Evolutionary conservation across 768 basidiomycete genomes (phyloP).

Genomic region (Dioszegia hungarica): DNA sequence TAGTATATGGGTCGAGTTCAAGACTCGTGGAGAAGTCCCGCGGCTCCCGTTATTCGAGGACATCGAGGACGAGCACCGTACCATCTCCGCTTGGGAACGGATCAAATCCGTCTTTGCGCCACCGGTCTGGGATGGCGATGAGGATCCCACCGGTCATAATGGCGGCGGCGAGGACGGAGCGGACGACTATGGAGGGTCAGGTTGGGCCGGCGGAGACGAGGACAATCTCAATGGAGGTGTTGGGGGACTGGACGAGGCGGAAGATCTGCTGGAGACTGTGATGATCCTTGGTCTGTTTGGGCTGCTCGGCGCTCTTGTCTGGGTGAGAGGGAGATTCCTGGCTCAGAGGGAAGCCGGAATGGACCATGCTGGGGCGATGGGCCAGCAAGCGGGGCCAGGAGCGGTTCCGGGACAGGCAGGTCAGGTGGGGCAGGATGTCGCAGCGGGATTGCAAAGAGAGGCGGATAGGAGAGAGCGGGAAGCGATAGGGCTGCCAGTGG

Average conservation of each 20-base stretch:
- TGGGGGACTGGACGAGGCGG: constrained; percentile 53
- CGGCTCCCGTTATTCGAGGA: constrained; percentile 32
- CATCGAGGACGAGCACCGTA: background rate
- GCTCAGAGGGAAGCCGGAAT: constrained; percentile 44
- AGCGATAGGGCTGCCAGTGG: constrained; percentile 2
- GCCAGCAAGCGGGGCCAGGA: no score
- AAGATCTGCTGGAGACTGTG: constrained; percentile 70
- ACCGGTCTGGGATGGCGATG: background rate
- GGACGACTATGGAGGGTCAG: constrained; percentile 22
- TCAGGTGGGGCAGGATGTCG: no score
- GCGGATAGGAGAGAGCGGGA: constrained; percentile 4
- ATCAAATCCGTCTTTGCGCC: constrained; percentile 25
- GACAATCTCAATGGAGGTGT: constrained; percentile 52
- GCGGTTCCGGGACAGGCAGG: no score
- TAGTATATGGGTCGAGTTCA: constrained; percentile 36
- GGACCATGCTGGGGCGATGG: no score
- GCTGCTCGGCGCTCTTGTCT: constrained; percentile 68
- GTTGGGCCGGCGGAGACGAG: constrained; percentile 61
- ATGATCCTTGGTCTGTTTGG: constrained; percentile 69
- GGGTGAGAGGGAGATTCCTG: constrained; percentile 71
- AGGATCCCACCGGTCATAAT: constrained; percentile 2
- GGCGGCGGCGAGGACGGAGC: constrained; percentile 54
- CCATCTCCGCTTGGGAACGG: constrained; percentile 18
- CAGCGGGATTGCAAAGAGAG: background rate
- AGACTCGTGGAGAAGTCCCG: constrained; percentile 24